Evolutionary conservation across 1,139 yeast species (phyloP).

Genomic region (Magnusiomyces ingens): DNA sequence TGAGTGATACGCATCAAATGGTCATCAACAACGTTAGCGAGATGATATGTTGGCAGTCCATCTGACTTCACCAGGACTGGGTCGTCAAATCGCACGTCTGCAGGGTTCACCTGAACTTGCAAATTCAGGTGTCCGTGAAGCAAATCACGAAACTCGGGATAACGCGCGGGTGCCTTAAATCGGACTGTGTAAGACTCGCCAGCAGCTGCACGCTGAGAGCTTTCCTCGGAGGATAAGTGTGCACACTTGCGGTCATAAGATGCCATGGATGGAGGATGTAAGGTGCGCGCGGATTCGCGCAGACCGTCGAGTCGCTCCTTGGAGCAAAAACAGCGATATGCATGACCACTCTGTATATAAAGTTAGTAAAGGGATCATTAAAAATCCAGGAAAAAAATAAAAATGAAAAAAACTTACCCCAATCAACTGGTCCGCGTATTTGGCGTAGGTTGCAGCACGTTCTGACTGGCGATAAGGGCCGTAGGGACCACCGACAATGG

Average conservation of each 20-base stretch:
- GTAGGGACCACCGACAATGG: constrained; percentile 53
- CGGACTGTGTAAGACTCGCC: constrained; percentile 34
- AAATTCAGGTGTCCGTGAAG: constrained; percentile 69
- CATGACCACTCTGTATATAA: constrained; percentile 43
- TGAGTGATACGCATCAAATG: constrained; percentile 89
- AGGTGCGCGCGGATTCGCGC: constrained; percentile 61
- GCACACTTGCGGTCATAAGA: constrained; percentile 82
- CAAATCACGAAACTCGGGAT: constrained; percentile 62
- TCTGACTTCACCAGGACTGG: constrained; percentile 85
- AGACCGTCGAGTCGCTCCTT: constrained; percentile 66
- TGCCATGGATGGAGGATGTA: constrained; percentile 86
- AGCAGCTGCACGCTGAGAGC: constrained; percentile 30
- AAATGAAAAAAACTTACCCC: constrained; percentile 23
- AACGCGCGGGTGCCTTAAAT: constrained; percentile 57
- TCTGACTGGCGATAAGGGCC: constrained; percentile 87
- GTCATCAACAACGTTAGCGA: constrained; percentile 93
- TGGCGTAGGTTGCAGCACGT: constrained; percentile 53
- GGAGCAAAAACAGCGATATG: constrained; percentile 82
- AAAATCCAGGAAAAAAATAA: not conserved
- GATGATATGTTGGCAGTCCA: constrained; percentile 91
- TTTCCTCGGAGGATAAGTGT: constrained; percentile 39
- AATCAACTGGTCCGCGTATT: constrained; percentile 51
- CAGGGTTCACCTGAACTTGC: constrained; percentile 68
- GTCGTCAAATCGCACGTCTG: constrained; percentile 78
- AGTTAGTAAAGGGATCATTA: not conserved